Percentiles rank a stretch among this genome's conserved stretches.
phyloP scores from a whole-genome alignment of 306 rosid genomes.

The Dryas drummondii region DNA sequence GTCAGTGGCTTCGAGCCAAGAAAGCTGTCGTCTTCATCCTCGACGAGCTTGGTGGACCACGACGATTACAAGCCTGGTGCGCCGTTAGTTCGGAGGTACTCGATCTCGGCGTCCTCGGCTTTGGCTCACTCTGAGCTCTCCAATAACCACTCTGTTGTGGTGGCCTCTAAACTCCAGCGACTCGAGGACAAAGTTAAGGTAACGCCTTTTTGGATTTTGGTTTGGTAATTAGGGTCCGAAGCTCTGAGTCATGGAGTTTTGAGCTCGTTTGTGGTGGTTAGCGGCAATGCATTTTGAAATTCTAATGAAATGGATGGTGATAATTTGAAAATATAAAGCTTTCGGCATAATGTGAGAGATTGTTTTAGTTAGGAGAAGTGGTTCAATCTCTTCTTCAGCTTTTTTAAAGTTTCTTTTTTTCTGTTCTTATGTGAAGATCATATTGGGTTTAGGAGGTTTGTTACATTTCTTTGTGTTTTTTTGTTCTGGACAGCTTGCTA shows the following conservation, averaged over 20 bases:
- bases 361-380: neutral
- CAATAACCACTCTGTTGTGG: slow-evolving; percentile 39
- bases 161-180: slow-evolving; percentile 59
- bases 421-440: neutral
- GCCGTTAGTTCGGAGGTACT: slow-evolving; percentile 66
- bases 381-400: neutral
- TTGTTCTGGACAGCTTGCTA: slow-evolving; percentile 71
- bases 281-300: slow-evolving; percentile 13
- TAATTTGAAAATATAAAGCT: neutral
- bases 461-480: neutral
- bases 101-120: slow-evolving; percentile 66
- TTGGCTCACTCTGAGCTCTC: slow-evolving; percentile 52
- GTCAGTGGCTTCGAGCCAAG: slow-evolving; percentile 89
- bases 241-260: slow-evolving; percentile 5
- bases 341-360: neutral
- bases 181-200: slow-evolving; percentile 82
- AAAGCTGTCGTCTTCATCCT: slow-evolving; percentile 49
- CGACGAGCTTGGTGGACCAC: slow-evolving; percentile 42
- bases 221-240: slow-evolving; percentile 5
- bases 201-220: slow-evolving; percentile 14
- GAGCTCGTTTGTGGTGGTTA: slow-evolving; percentile 13
- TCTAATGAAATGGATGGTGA: neutral
- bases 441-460: slow-evolving; percentile 3
- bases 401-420: neutral
- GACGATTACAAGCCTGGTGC: slow-evolving; percentile 53